Conservation (phyloP, 495 filamentous ascomycete species). For the Cairneyella variabilis region DNA sequence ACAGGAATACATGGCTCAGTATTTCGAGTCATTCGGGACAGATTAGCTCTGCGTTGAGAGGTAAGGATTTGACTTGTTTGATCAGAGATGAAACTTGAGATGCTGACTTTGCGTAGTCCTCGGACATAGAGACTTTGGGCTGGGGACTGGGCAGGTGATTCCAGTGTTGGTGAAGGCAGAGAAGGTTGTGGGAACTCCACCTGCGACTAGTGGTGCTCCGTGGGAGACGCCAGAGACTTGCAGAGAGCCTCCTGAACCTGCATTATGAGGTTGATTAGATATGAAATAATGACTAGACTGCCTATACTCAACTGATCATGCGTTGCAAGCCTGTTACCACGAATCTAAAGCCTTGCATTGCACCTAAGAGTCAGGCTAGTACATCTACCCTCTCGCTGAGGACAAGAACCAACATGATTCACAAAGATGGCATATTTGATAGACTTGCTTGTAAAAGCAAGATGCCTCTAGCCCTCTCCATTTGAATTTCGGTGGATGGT, state of each 20-base stretch:
- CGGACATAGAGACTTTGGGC: conserved; percentile 54
- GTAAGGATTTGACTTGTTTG: conserved; percentile 17
- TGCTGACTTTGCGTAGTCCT: conserved; percentile 32
- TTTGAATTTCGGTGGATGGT: too few species aligned
- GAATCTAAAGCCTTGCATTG: too few species aligned
- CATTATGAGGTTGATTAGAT: too few species aligned
- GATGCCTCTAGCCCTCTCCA: too few species aligned
- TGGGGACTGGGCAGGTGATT: conserved; percentile 67
- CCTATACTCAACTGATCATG: too few species aligned
- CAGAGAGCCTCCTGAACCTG: conserved; percentile 2
- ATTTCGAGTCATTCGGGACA: conserved; percentile 68
- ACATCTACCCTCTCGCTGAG: too few species aligned
- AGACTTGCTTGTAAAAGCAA: too few species aligned
- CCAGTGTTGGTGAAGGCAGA: conserved; percentile 61
- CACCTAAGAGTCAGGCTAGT: too few species aligned
- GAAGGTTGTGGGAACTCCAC: conserved; percentile 6
- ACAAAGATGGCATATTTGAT: too few species aligned
- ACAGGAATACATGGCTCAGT: conserved; percentile 59
- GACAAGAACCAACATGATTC: too few species aligned
- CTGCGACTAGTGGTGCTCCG: neutral
- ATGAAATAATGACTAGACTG: too few species aligned
- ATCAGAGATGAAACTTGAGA: neutral
- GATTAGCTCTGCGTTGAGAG: conserved; percentile 53
- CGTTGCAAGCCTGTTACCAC: too few species aligned
- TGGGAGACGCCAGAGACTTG: conserved; percentile 6